These are phyloP conservation scores for Arabidopsis suecica DNA, from an alignment of 345 rosid species.

Conservation along the genomic window DNA sequence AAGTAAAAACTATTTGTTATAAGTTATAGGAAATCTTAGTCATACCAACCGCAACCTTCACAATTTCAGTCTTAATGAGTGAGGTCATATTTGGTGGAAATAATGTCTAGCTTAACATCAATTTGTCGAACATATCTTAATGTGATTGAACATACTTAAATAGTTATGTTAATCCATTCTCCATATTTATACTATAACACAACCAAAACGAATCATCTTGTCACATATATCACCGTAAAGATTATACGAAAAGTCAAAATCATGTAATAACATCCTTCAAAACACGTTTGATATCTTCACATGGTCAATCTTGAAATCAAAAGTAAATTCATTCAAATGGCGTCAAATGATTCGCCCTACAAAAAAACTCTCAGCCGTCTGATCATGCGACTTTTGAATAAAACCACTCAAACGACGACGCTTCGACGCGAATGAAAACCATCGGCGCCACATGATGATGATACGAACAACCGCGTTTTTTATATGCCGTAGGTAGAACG, in stretches of 20 bases:
- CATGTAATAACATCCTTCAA: no score
- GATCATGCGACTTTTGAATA: neutral
- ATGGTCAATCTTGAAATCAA: neutral
- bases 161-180: no score
- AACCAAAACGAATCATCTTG: no score
- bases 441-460: slow-evolving; percentile 40
- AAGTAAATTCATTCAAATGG: neutral
- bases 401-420: slow-evolving; percentile 9
- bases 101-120: neutral
- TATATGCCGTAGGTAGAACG: slow-evolving; percentile 42
- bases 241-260: no score
- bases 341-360: neutral
- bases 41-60: neutral
- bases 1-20: no score
- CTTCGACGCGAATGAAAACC: neutral
- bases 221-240: no score
- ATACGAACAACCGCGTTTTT: slow-evolving; percentile 34
- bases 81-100: neutral
- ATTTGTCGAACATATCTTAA: no score
- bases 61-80: neutral
- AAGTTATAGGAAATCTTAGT: neutral
- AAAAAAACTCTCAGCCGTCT: slow-evolving; percentile 15
- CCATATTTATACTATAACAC: no score
- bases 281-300: no score
- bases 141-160: no score